A percentile compares a stretch with the other conserved stretches of the same genome.
These are phyloP conservation scores for Ogataea allantospora DNA, from an alignment of 805 yeast genomes.

Conservation along the genomic window DNA sequence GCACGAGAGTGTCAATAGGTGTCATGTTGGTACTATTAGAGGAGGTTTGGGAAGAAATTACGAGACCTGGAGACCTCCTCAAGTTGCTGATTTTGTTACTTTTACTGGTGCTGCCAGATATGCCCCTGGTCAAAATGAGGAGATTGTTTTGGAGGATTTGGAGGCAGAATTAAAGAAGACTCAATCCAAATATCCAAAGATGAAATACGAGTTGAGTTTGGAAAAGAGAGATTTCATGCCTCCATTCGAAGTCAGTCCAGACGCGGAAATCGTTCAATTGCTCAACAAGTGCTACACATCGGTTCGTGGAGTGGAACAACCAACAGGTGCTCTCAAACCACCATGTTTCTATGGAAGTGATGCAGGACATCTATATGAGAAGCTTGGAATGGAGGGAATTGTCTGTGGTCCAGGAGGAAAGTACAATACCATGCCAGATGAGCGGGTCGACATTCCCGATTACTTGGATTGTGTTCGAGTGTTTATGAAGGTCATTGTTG, in stretches of 20 bases:
- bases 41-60: conserved; percentile 32
- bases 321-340: conserved; percentile 27
- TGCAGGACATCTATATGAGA: conserved; percentile 27
- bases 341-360: conserved; percentile 30
- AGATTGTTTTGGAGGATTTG: conserved; percentile 27
- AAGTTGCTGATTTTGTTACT: conserved; percentile 34
- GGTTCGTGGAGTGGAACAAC: conserved; percentile 22
- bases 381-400: conserved; percentile 25
- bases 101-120: conserved; percentile 33
- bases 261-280: conserved; percentile 20
- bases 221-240: conserved; percentile 26
- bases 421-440: conserved; percentile 29
- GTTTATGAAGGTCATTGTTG: conserved; percentile 24
- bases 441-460: conserved; percentile 24
- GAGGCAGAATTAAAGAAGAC: conserved; percentile 26
- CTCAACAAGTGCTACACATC: conserved; percentile 18
- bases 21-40: conserved; percentile 32
- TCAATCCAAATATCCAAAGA: conserved; percentile 23
- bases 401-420: conserved; percentile 31
- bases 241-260: conserved; percentile 25
- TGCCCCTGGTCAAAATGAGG: conserved; percentile 32
- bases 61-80: conserved; percentile 34
- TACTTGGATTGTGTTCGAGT: conserved; percentile 25
- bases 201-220: conserved; percentile 23
- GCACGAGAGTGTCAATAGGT: conserved; percentile 30